Base-by-base conservation (phyloP, 495 filamentous ascomycete genomes). In the Amniculicola lignicola region DNA sequence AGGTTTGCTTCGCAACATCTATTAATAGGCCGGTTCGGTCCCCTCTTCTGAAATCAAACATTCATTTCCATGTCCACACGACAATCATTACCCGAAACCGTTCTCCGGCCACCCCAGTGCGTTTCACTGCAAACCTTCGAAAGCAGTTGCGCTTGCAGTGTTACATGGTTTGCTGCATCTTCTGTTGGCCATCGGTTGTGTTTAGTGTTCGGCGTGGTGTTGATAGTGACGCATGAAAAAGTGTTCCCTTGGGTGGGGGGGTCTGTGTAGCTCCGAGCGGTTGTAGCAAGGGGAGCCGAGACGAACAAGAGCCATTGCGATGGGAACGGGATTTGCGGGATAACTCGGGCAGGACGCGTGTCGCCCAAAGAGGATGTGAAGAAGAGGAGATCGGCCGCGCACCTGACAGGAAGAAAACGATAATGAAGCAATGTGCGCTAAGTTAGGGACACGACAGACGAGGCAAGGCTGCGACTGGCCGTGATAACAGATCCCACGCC, bases 111-210 rank as follows among this genome's bases (percentile, higher is more conserved):
- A 7, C 14, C 18, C 37, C 41, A 29, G 18, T 41, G 24, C n/a
- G 16, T 6, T 11, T 5, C 18, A 16, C 43, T 61, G 58, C 56
- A 52, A 24, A 28, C 29, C 33, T 47, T 64, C 56, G 2, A 64
- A 60, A 55, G 51, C 31, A 48, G 50, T 56, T 40, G 51, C 31
- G 44, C 44, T 56, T 40, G 61, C 61, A 57, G 51, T 23, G 51
- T 64, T 59, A 53, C 61, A 64, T 64, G 48, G 24, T 27, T 19
- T 22, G 16, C 42, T 45, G 28, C 42, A 22, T 50, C 36, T 43
- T n/a, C 46, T 33, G 54, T 23, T 22, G 16, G 54, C 45, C 22
- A 42, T 27, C 6, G 40, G 36, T 24, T 2, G 49, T 52, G 36
- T 18, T 5, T 50, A 3, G 25, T 3, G 9, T 16, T 36, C 28